These are phyloP conservation scores for Mycocentrospora acerina DNA, from an alignment of 2,329 filamentous ascomycete genomes.

Conservation along the genomic window DNA sequence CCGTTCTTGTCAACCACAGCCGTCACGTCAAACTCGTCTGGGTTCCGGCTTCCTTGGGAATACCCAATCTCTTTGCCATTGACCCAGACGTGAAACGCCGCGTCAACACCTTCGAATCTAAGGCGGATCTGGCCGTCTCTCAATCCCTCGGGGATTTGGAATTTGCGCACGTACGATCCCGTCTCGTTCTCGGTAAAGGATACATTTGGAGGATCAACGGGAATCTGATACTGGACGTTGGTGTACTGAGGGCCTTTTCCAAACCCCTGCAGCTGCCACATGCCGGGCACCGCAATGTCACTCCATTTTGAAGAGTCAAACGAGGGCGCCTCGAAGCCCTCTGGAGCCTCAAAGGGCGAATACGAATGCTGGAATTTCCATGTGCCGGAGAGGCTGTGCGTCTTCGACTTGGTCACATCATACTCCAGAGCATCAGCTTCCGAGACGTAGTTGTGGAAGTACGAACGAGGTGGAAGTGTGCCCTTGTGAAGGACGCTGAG, in stretches of 20 bases:
- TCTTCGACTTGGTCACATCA: slow-evolving; percentile 36
- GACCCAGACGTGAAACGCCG: slow-evolving; percentile 69
- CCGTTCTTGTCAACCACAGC: slow-evolving; percentile 47
- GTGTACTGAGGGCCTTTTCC: slow-evolving; percentile 67
- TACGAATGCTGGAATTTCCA: slow-evolving; percentile 45
- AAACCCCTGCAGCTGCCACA: slow-evolving; percentile 71
- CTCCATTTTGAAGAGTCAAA: slow-evolving; percentile 50
- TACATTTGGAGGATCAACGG: slow-evolving; percentile 63
- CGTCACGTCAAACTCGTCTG: slow-evolving; percentile 69
- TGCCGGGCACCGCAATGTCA: slow-evolving; percentile 63
- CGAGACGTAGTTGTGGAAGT: slow-evolving; percentile 57
- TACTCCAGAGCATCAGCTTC: slow-evolving; percentile 52
- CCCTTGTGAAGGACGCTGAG: slow-evolving; percentile 61
- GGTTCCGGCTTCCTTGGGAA: slow-evolving; percentile 67
- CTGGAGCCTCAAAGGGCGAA: slow-evolving; percentile 39
- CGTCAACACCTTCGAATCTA: slow-evolving; percentile 72
- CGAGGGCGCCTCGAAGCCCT: slow-evolving; percentile 32
- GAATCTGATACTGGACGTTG: slow-evolving; percentile 67
- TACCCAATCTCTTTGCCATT: slow-evolving; percentile 67
- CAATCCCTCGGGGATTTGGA: slow-evolving; percentile 55
- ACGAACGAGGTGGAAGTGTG: slow-evolving; percentile 58
- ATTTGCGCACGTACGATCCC: slow-evolving; percentile 61
- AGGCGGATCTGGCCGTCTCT: slow-evolving; percentile 59
- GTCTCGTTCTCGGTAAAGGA: slow-evolving; percentile 64
- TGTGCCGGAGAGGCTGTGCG: slow-evolving; percentile 35